Base-by-base conservation (phyloP, 768 basidiomycete species). In the Suillus cothurnatus region DNA sequence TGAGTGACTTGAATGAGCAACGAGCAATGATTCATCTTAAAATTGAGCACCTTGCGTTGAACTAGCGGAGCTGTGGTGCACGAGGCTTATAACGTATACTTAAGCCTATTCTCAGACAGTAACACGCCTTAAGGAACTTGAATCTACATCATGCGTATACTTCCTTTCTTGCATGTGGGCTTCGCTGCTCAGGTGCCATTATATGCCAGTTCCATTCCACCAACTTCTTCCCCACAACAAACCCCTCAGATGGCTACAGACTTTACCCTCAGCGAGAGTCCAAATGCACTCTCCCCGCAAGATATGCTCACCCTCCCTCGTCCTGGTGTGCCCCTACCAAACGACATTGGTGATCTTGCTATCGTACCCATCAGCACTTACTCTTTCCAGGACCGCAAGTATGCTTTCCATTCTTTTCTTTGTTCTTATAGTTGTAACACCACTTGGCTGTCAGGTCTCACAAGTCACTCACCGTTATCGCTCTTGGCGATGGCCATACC, bases 381-480 rank as follows among this genome's bases (percentile, higher is more conserved):
- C 74, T 89, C 89, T 15, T 84, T 93, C 65, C 81, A 88, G 59
- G 87, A 90, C 64, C 88, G 90, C 73, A 88, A 88, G 91, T 94
- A 69, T 73, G 88, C 76, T 34, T 41, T 60, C 28, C 49, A 12
- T 39, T 61, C 55, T 39, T 43, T 59, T 21, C 9, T 41, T 57
- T 39, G 45, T 28, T 50, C 43, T 19, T 26, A 34, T 55, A 36
- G 52, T 59, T 52, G 11, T 17, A 39, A 23, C 5, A 62, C 47
- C 50, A 39, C 64, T 26, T 9, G 28, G 19, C 12, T n/a, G 19
- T 52, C 45, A 94, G 93, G 74, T 91, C 91, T 68, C 80, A 85
- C 76, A 93, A 90, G 72, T 87, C 85, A 12, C 81, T 93, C 62
- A 83, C 83, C 69, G 76, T 94, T 61, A 81, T 85, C 17, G 81